phyloP scores from a whole-genome alignment of 306 rosid species.

The Vigna nakashimae region DNA sequence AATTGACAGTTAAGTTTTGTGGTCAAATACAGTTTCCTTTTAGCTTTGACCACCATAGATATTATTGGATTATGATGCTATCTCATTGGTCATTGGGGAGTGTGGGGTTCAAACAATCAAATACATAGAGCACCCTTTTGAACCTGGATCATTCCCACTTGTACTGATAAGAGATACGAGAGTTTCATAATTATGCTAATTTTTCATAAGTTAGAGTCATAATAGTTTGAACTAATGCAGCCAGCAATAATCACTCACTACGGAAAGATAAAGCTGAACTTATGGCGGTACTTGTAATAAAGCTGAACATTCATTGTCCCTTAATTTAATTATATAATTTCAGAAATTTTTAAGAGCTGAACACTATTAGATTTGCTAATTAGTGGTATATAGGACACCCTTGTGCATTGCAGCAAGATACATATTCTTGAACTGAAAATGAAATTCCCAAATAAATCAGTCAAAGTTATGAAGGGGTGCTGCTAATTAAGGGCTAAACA shows the following conservation, averaged over 20 bases:
- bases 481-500: not conserved
- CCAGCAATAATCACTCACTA: not conserved
- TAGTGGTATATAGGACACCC: constrained; percentile 23
- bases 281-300: not conserved
- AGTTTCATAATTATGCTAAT: not conserved
- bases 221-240: constrained; percentile 17
- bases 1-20: not conserved
- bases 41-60: constrained; percentile 1
- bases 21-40: constrained; percentile 11
- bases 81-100: not conserved
- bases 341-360: constrained; percentile 5
- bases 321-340: not conserved
- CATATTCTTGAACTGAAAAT: not conserved
- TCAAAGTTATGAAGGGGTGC: too few species aligned
- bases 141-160: constrained; percentile 13
- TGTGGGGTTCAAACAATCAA: constrained; percentile 2
- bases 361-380: constrained; percentile 17
- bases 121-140: not conserved
- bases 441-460: too few species aligned
- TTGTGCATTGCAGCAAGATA: constrained; percentile 11
- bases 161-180: not conserved
- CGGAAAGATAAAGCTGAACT: not conserved
- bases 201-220: constrained; percentile 11
- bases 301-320: constrained; percentile 6
- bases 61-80: constrained; percentile 10